A percentile compares a stretch with the other conserved stretches of the same genome.
These are phyloP conservation scores for Euphrasia arctica DNA, from an alignment of 305 asterid species.

Conservation along the genomic window DNA sequence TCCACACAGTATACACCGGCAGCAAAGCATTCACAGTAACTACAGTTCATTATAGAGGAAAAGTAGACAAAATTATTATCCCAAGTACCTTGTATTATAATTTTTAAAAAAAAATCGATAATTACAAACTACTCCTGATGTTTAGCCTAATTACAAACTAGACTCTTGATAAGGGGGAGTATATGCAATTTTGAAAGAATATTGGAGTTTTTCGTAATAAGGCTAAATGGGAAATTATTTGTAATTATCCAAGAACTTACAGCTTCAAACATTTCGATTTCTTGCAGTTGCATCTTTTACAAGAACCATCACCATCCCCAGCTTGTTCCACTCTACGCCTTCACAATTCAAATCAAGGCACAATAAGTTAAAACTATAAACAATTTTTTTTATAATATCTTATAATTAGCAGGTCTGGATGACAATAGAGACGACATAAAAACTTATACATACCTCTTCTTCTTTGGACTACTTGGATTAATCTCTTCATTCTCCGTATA, in stretches of 20 bases:
- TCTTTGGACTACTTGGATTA: slow-evolving; percentile 75
- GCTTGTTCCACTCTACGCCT: slow-evolving; percentile 57
- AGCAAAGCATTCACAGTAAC: slow-evolving; percentile 98
- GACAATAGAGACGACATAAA: too few relatives aligned
- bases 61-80: background rate
- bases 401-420: too few relatives aligned
- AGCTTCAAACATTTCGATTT: slow-evolving; percentile 96
- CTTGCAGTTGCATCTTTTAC: slow-evolving; percentile 95
- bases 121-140: too few relatives aligned
- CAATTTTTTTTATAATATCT: too few relatives aligned
- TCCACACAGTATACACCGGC: slow-evolving; percentile 96
- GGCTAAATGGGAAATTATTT: background rate
- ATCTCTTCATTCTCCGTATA: slow-evolving; percentile 46
- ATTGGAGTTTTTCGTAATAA: too few relatives aligned
- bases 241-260: slow-evolving; percentile 44
- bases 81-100: background rate
- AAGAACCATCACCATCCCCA: slow-evolving; percentile 53
- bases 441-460: slow-evolving; percentile 52
- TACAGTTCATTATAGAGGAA: slow-evolving; percentile 28
- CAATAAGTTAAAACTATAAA: background rate
- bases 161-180: background rate
- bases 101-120: too few relatives aligned
- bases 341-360: slow-evolving; percentile 27
- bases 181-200: background rate
- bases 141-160: too few relatives aligned